Base-by-base conservation (phyloP, 1,139 yeast species). In the Ogataea hybrid region DNA sequence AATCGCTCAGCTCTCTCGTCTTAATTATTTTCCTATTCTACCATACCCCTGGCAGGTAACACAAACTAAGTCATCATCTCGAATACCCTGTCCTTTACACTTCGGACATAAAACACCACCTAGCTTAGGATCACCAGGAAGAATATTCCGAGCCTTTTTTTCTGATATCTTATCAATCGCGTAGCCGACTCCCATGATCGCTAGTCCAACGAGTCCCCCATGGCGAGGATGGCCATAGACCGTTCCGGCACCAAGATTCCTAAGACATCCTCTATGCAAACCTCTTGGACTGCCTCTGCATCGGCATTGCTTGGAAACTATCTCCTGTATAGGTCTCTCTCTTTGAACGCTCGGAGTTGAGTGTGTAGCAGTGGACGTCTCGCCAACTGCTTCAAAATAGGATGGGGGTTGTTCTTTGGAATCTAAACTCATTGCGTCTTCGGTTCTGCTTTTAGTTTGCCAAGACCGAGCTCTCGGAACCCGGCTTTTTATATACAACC, bases 51-150 rank as follows among this genome's bases (percentile, higher is more conserved):
- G 63, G 56, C 96, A 85, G 1, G 75, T 69, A 2, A 70, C 65
- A 54, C 89, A 82, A 17, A 71, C 58, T 34, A 77, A 82, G 33
- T 73, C 71, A 58, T 80, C 85, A 12, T 69, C 62, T 1, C 75
- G 68, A 45, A 72, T 52, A 0, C 96, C 96, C 0, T 74, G 49
- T 1, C 96, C 96, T 38, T 88, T 61, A 56, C 96, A 89, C 41
- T 79, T 64, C 0, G 90, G 90, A 64, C 97, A 89, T 5, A 83
- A 55, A 1, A 71, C 61, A 1, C 96, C 96, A 0, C 96, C 96
- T 10, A 87, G 66, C 18, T 90, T 62, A 0, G 95, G 95, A 52
- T 88, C 95, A 1, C 96, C 96, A 0, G 96, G 95, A 9, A 58
- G 63, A 1, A 85, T 84, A 21, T 17, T 17, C 15, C 12, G n/a